Evolutionary conservation across 2,329 filamentous ascomycete genomes (phyloP), one percentile per base, ranked within the genome.

Genomic region (Aspergillus calidoustus): DNA sequence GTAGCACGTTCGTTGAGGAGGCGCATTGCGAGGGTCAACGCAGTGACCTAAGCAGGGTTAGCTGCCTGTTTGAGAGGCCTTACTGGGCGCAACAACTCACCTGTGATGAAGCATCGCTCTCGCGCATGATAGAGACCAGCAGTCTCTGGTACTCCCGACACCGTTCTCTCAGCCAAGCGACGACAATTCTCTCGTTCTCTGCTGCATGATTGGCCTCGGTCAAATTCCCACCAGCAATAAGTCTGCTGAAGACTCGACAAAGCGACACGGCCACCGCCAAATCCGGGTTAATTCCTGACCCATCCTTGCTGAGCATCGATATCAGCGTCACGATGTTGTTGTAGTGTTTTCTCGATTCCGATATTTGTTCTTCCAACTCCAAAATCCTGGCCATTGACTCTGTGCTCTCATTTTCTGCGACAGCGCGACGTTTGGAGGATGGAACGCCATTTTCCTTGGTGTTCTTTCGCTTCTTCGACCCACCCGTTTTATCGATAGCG

Each of bases 301-400:
- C 76, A 30, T 80, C 79, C 41, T 79, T 80, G 71, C 84, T 74
- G 43, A 87, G 78, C 70, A 87, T 84, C 47, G 84, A 83, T 50
- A 96, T 81, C 43, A 98, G 80, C 11, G 84, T 86, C 7, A 87
- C 84, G 71, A 98, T 94, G 73, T 96, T 92, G 82, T 97, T 96
- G 83, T 96, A 96, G 78, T 97, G 87, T 76, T 93, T 92, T 72
- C 88, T 91, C 54, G 93, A 96, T 76, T 95, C 89, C 64, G 93
- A 79, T 59, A 98, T 93, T 60, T 91, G 89, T 65, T 87, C 83
- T 79, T 97, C 93, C 58, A 97, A 84, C 57, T 87, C 80, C 47
- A 94, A 79, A 62, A 97, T 91, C 65, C 87, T 85, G 59, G 86
- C 83, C 73, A 89, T 85, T 50, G 81, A 76, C 72, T 88, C 84